These are phyloP conservation scores for Neocallimastix lanati DNA, from an alignment of 192 early-diverging fungal genomes.

Conservation along the genomic window DNA sequence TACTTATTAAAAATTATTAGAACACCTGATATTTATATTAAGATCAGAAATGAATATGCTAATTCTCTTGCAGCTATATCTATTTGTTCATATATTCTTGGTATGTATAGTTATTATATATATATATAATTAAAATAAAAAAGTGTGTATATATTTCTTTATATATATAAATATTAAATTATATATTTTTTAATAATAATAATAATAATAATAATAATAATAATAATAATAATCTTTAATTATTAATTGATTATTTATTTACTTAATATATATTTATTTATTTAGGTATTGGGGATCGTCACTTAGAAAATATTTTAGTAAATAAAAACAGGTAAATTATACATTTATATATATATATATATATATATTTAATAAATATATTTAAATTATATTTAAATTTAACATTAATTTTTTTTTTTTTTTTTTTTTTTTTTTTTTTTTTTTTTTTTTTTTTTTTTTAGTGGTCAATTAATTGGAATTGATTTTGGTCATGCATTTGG, in stretches of 20 bases:
- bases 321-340: constrained; percentile 26
- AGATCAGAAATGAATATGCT: constrained; percentile 45
- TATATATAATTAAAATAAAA: background rate
- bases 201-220: too few species aligned
- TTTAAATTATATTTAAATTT: background rate
- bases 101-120: constrained; percentile 7
- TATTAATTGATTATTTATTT: too few species aligned
- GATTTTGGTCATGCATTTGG: constrained; percentile 77
- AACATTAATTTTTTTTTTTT: background rate
- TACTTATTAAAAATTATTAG: constrained; percentile 37
- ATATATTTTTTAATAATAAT: too few species aligned
- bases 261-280: too few species aligned
- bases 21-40: constrained; percentile 54
- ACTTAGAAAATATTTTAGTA: constrained; percentile 58
- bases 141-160: too few species aligned
- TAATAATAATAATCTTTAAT: too few species aligned
- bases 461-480: constrained; percentile 48
- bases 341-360: too few species aligned
- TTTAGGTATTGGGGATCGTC: constrained; percentile 62
- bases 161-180: too few species aligned
- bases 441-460: constrained; percentile 5
- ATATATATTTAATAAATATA: too few species aligned
- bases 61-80: constrained; percentile 47
- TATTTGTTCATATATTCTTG: constrained; percentile 53
- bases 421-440: constrained; percentile 2